Percentiles rank a stretch among this genome's conserved stretches.
These are phyloP conservation scores for Coprinopsis strossmayeri DNA, from an alignment of 768 basidiomycete genomes.

Conservation along the genomic window DNA sequence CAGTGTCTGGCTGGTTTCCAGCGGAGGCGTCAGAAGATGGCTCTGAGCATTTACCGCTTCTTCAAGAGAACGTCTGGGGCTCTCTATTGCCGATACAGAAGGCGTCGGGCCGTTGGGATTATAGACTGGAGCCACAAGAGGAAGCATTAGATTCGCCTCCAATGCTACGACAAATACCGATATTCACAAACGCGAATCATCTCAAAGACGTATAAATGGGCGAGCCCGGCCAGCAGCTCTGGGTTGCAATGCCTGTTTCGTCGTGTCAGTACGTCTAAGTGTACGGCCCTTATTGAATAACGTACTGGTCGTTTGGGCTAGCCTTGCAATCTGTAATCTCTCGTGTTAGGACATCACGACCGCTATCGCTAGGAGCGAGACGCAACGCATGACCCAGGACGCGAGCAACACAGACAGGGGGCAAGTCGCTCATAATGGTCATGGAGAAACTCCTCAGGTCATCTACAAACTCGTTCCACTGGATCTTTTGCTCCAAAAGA, in stretches of 20 bases:
- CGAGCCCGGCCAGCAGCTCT: conserved; percentile 7
- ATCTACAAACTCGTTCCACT: neutral
- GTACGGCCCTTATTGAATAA: too few species aligned
- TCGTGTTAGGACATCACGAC: neutral
- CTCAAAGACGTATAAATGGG: conserved; percentile 8
- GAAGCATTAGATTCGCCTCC: neutral
- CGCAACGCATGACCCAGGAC: conserved; percentile 6
- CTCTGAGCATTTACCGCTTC: neutral
- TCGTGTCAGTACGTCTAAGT: too few species aligned
- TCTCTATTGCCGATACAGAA: neutral
- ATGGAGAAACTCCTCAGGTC: neutral
- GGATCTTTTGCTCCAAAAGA: neutral
- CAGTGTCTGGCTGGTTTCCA: neutral
- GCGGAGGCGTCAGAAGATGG: neutral
- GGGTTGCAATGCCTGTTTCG: too few species aligned
- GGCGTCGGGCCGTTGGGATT: conserved; percentile 6
- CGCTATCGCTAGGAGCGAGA: conserved; percentile 1
- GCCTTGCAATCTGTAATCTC: conserved; percentile 1
- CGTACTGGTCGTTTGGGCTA: too few species aligned
- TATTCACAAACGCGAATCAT: conserved; percentile 5
- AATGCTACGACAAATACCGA: neutral
- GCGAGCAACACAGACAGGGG: neutral
- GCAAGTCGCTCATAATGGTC: neutral
- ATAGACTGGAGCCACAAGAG: conserved; percentile 1
- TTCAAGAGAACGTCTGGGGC: neutral